Evolutionary conservation across 768 basidiomycete species (phyloP).

Genomic region (Sutorius australiensis): DNA sequence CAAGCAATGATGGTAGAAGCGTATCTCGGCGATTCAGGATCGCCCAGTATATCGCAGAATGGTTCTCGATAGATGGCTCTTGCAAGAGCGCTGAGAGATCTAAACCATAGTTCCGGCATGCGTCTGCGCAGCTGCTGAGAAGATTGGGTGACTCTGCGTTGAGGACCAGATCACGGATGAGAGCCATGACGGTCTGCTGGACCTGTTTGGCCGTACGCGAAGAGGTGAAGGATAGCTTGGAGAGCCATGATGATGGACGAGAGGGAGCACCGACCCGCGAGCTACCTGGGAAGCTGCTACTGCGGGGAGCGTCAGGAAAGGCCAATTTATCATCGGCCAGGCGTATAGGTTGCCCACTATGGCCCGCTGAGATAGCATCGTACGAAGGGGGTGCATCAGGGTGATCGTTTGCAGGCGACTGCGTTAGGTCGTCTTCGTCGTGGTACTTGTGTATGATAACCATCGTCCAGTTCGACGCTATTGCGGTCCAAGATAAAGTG

Average conservation of each 20-base stretch:
- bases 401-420: not conserved
- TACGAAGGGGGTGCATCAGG: slow-evolving; percentile 26
- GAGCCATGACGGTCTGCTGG: slow-evolving; percentile 46
- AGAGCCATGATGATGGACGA: slow-evolving; percentile 15
- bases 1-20: slow-evolving; percentile 49
- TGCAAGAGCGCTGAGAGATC: slow-evolving; percentile 56
- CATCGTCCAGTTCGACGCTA: slow-evolving; percentile 7
- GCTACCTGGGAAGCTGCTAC: not conserved
- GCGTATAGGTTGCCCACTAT: not conserved
- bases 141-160: slow-evolving; percentile 16
- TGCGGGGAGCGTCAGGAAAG: not conserved
- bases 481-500: not conserved
- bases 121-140: slow-evolving; percentile 47
- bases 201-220: slow-evolving; percentile 43
- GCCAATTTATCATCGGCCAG: slow-evolving; percentile 11
- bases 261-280: not conserved
- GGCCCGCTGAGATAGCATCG: slow-evolving; percentile 12
- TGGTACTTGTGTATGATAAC: slow-evolving; percentile 19
- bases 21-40: slow-evolving; percentile 50
- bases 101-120: slow-evolving; percentile 48
- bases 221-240: slow-evolving; percentile 17
- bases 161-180: slow-evolving; percentile 54
- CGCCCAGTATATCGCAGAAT: slow-evolving; percentile 71
- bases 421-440: slow-evolving; percentile 6
- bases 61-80: slow-evolving; percentile 58